Conservation (phyloP, 2,329 filamentous ascomycete species). For the Bretziella fagacearum region DNA sequence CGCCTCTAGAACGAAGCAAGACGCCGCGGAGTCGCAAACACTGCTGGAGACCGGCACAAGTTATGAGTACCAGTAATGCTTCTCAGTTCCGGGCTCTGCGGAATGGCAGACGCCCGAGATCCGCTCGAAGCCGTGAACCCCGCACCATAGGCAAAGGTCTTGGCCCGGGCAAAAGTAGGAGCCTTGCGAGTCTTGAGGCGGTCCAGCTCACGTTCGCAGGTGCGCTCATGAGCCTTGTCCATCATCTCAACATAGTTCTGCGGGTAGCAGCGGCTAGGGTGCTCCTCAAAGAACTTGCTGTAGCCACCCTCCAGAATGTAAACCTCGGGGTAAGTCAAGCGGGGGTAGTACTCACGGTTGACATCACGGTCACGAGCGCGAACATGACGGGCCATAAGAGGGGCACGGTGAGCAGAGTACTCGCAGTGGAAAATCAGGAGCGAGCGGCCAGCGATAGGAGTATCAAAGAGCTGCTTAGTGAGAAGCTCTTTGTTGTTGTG, state of each 20-base stretch:
- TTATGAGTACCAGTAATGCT: not conserved
- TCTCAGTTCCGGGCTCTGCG: constrained; percentile 6
- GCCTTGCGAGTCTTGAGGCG: constrained; percentile 81
- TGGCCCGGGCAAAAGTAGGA: constrained; percentile 50
- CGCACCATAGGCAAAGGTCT: constrained; percentile 85
- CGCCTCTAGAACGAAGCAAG: constrained; percentile 7
- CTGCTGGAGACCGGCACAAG: constrained; percentile 11
- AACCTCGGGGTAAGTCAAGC: constrained; percentile 84
- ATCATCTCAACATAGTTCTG: constrained; percentile 97
- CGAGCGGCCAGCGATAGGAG: constrained; percentile 49
- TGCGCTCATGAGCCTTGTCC: constrained; percentile 74
- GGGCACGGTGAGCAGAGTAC: constrained; percentile 90
- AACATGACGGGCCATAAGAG: constrained; percentile 88
- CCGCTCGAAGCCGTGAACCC: constrained; percentile 1
- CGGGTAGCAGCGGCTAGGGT: constrained; percentile 69
- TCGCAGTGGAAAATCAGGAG: constrained; percentile 93
- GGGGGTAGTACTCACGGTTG: constrained; percentile 76
- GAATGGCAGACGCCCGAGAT: not conserved
- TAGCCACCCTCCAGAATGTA: constrained; percentile 97
- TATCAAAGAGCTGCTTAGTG: constrained; percentile 59
- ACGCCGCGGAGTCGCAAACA: constrained; percentile 9
- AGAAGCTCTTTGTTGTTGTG: constrained; percentile 92
- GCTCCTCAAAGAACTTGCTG: constrained; percentile 72
- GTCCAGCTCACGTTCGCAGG: constrained; percentile 87
- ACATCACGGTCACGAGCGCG: constrained; percentile 72